These are phyloP conservation scores for Bondarzewia mesenterica DNA, from an alignment of 1,284 basidiomycete species.

Conservation along the genomic window DNA sequence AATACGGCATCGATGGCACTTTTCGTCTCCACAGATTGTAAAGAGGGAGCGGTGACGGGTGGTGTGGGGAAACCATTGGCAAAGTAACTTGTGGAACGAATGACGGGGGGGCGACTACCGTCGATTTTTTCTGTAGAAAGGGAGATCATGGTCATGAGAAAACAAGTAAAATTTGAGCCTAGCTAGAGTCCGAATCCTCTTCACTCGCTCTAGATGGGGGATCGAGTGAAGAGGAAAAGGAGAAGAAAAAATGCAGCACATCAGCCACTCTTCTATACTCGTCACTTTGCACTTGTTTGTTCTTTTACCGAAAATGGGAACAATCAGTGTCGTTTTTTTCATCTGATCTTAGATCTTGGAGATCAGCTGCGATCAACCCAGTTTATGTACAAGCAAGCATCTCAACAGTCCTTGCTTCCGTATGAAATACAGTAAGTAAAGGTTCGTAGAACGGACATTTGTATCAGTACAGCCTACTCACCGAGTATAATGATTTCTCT, in stretches of 20 bases:
- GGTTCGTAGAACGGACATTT: too few relatives aligned
- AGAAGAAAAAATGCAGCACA: constrained; percentile 21
- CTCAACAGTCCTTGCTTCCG: too few relatives aligned
- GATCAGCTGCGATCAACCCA: too few relatives aligned
- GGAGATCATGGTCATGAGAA: constrained; percentile 3
- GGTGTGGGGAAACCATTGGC: constrained; percentile 37
- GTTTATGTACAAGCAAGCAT: too few relatives aligned
- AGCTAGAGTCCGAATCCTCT: constrained; percentile 42
- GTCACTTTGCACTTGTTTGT: constrained; percentile 9
- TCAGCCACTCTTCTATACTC: constrained; percentile 1
- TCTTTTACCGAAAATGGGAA: not conserved
- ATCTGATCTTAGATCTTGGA: not conserved
- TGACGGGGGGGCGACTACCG: constrained; percentile 35
- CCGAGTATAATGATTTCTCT: too few relatives aligned
- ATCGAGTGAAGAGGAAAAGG: constrained; percentile 38
- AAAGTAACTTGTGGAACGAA: constrained; percentile 36
- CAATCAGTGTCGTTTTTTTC: not conserved
- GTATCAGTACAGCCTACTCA: too few relatives aligned
- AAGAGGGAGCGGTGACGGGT: constrained; percentile 42
- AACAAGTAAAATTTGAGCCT: not conserved
- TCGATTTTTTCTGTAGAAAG: constrained; percentile 17
- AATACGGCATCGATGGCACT: constrained; percentile 55
- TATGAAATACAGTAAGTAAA: too few relatives aligned
- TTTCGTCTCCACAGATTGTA: constrained; percentile 14
- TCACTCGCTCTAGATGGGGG: constrained; percentile 31